Evolutionary conservation across 768 basidiomycete species (phyloP).

Genomic region (Symmetrospora coprosmae): DNA sequence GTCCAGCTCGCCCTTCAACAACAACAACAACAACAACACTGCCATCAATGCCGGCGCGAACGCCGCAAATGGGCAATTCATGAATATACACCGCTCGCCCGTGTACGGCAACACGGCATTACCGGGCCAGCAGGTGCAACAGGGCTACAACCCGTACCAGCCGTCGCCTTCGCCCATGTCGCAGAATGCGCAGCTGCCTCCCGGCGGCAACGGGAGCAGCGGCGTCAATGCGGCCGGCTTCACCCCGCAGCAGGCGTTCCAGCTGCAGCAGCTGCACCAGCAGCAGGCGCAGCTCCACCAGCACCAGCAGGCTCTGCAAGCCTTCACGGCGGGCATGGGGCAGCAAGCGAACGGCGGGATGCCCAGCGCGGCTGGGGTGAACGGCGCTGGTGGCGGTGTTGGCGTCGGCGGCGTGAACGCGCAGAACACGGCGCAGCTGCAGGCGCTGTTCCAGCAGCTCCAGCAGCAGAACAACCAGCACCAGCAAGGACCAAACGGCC

Average conservation of each 20-base stretch:
- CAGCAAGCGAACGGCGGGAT: background rate
- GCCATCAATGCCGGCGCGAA: background rate
- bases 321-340: no score
- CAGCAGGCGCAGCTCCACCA: background rate
- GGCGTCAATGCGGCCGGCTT: no score
- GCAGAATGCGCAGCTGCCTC: background rate
- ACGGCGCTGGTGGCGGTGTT: no score
- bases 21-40: background rate
- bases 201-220: no score
- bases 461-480: background rate
- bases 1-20: background rate
- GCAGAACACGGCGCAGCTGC: background rate
- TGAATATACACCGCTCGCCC: slow-evolving; percentile 15
- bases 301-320: background rate
- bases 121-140: background rate
- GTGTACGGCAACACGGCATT: background rate
- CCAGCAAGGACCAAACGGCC: background rate
- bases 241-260: background rate
- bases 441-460: background rate
- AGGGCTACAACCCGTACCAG: background rate
- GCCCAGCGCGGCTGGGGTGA: no score
- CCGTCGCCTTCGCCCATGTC: background rate
- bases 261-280: background rate
- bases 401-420: background rate
- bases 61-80: background rate